Conservation (phyloP, 371 early-diverging fungal genomes). For the Nematocida ironsii region DNA sequence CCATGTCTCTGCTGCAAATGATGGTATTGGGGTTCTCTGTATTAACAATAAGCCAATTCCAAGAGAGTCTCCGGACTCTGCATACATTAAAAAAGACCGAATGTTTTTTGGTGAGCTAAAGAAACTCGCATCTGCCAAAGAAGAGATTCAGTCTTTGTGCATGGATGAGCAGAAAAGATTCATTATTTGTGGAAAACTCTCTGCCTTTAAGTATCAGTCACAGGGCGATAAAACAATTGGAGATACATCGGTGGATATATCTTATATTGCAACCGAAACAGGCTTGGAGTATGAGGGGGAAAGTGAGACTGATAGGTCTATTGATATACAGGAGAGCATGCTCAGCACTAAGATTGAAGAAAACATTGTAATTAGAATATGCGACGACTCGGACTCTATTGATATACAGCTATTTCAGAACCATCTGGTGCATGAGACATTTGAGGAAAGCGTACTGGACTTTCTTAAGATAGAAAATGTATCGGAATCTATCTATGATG, state of each 20-base stretch:
- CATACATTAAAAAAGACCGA: conserved; percentile 42
- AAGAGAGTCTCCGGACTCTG: conserved; percentile 23
- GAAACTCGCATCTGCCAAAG: neutral
- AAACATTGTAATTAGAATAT: conserved; percentile 23
- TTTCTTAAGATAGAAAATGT: conserved; percentile 23
- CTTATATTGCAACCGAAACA: conserved; percentile 30
- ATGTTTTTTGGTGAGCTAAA: conserved; percentile 34
- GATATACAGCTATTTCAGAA: conserved; percentile 47
- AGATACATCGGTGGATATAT: conserved; percentile 24
- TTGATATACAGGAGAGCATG: neutral
- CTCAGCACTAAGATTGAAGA: conserved; percentile 33
- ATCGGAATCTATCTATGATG: conserved; percentile 1
- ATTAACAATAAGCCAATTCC: conserved; percentile 31
- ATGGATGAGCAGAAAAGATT: conserved; percentile 32
- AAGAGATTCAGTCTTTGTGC: conserved; percentile 13
- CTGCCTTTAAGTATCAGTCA: neutral
- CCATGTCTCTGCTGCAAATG: neutral
- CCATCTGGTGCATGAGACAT: conserved; percentile 14
- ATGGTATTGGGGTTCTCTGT: conserved; percentile 25
- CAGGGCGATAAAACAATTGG: conserved; percentile 6
- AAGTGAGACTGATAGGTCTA: neutral
- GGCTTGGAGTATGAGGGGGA: conserved; percentile 11
- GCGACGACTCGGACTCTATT: neutral
- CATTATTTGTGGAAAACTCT: conserved; percentile 25
- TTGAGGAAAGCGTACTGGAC: conserved; percentile 26